Evolutionary conservation across 176 grass and related monocot genomes (phyloP), one percentile per base, ranked within the genome.

Genomic region (Oryza glaberrima): DNA sequence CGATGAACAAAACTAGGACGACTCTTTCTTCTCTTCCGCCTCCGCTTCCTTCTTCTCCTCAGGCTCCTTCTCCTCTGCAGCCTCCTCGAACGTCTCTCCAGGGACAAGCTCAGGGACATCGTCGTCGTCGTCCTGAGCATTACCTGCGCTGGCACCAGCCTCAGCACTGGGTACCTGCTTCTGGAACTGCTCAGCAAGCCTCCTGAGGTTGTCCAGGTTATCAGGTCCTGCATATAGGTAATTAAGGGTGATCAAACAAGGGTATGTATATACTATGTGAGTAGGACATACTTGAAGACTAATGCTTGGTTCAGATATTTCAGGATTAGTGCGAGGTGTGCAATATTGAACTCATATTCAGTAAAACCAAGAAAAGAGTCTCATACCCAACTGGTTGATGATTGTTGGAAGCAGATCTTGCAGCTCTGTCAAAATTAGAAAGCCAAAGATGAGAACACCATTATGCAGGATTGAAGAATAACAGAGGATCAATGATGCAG

Each of bases 321-420:
- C 65, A 70, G 22, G 30, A 32, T 32, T 32, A 32, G 30, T 3
- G 30, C 35, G 35, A 36, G 35, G 35, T 36, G 35, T 5, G 35
- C 0, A 0, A 36, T 36, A 36, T 36, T 36, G 35, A 36, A 36
- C 35, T 36, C 35, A 36, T 36, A 36, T 36, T 36, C 35, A 36
- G 35, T 5, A 36, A 36, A 36, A 36, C 35, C 35, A 36, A 36
- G 35, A 36, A 36, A 36, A 67, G 11, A 43, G 20, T 7, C 76
- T 7, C 76, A 22, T 93, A 96, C 94, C 91, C 14, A 96, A 69
- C 46, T 96, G 94, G 80, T 91, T 93, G 82, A 96, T 93, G 46
- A 96, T 91, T 34, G 86, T 83, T n/a, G 94, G 94, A 67, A 93
- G 86, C 30, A 96, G 14, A 69, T 96, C 94, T 86, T 96, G 86